Conservation (phyloP, 2,329 filamentous ascomycete species). For the Cladosporium sp. region DNA sequence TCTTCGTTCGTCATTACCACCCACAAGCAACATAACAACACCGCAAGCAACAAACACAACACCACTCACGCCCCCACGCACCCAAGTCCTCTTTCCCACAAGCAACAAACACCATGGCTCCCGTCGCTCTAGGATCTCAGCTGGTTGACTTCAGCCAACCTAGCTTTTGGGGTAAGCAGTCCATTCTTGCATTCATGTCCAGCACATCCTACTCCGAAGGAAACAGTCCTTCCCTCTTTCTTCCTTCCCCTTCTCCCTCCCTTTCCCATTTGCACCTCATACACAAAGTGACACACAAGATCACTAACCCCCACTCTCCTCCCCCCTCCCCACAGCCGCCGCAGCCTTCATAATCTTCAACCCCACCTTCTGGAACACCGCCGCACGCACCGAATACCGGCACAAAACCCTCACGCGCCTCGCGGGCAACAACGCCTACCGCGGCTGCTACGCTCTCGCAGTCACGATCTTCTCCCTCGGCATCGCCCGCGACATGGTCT, state of each 20-base stretch:
- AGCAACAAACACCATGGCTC: constrained; percentile 9
- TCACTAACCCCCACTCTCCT: neutral
- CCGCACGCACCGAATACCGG: constrained; percentile 85
- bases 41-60: no score
- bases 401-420: constrained; percentile 84
- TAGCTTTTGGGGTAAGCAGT: constrained; percentile 44
- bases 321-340: constrained; percentile 17
- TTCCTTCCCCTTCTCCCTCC: no score
- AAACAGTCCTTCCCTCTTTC: no score
- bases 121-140: neutral
- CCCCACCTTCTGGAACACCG: constrained; percentile 97
- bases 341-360: constrained; percentile 80
- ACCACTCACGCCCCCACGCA: neutral
- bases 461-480: constrained; percentile 87
- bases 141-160: constrained; percentile 39
- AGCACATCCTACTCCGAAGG: neutral
- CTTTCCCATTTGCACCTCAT: no score
- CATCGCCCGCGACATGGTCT: constrained; percentile 73
- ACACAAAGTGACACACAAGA: no score
- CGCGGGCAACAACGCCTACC: constrained; percentile 71
- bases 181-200: no score
- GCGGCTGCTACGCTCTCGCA: constrained; percentile 87
- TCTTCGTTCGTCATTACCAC: constrained; percentile 14
- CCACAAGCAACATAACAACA: constrained; percentile 7
- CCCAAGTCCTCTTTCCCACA: neutral